phyloP scores from a whole-genome alignment of 2,329 filamentous ascomycete species.

The Thielaviopsis musarum region DNA sequence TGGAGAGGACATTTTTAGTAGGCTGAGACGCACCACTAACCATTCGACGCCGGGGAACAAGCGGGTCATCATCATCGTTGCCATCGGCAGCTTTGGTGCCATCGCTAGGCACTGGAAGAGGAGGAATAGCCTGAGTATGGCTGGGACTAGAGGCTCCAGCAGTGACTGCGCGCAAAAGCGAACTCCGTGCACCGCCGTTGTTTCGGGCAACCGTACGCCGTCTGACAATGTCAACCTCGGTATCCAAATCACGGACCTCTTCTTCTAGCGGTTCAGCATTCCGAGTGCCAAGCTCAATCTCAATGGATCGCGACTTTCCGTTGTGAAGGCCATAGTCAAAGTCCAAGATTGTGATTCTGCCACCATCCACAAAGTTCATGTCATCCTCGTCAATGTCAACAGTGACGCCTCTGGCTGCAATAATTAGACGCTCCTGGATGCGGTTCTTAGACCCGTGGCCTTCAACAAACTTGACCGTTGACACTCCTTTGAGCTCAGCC shows the following conservation, averaged over 20 bases:
- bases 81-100: slow-evolving; percentile 11
- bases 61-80: slow-evolving; percentile 32
- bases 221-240: slow-evolving; percentile 64
- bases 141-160: slow-evolving; percentile 18
- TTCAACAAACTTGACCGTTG: slow-evolving; percentile 55
- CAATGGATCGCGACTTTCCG: slow-evolving; percentile 38
- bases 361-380: slow-evolving; percentile 62
- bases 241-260: slow-evolving; percentile 55
- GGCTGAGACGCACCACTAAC: slow-evolving; percentile 16
- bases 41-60: slow-evolving; percentile 31
- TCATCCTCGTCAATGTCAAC: slow-evolving; percentile 51
- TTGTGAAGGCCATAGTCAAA: slow-evolving; percentile 47
- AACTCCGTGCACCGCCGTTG: slow-evolving; percentile 29
- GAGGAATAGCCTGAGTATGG: slow-evolving; percentile 15
- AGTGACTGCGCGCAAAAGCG: slow-evolving; percentile 33
- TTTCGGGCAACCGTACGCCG: slow-evolving; percentile 54
- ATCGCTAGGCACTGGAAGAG: slow-evolving; percentile 17
- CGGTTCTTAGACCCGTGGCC: slow-evolving; percentile 28
- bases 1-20: neutral
- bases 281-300: slow-evolving; percentile 57
- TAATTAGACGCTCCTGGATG: slow-evolving; percentile 42
- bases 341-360: slow-evolving; percentile 55
- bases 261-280: slow-evolving; percentile 56
- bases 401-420: slow-evolving; percentile 54
- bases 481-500: slow-evolving; percentile 47